Conservation (phyloP, 441 rosid species). For the California macrophylla region DNA sequence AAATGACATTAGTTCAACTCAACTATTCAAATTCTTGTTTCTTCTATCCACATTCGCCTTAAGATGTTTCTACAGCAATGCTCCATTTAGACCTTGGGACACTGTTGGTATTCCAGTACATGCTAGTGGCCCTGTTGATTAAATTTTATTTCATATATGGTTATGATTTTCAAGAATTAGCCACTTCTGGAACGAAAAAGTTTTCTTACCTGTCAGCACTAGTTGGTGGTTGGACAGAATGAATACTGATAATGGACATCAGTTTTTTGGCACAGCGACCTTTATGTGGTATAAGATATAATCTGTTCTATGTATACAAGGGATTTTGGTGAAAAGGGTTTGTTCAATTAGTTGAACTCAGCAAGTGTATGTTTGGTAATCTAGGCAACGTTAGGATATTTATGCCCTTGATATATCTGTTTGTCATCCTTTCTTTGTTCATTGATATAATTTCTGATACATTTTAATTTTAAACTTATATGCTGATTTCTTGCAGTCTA, state of each 20-base stretch:
- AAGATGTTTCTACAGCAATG: not conserved
- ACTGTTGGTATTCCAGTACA: not conserved
- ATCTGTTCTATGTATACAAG: not conserved
- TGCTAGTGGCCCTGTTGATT: not conserved
- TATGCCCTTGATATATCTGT: not conserved
- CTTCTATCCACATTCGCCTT: not conserved
- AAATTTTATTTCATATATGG: not conserved
- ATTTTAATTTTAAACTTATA: not conserved
- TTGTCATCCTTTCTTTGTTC: not conserved
- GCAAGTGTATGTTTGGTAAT: constrained; percentile 1
- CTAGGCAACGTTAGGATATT: not conserved
- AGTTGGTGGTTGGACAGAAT: not conserved
- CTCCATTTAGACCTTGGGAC: not conserved
- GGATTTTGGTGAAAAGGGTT: constrained; percentile 14
- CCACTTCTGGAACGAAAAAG: not conserved
- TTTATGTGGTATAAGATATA: not conserved
- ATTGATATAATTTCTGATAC: not conserved
- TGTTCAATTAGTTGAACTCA: no score
- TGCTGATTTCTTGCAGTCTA: constrained; percentile 36
- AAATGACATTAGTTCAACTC: constrained; percentile 18
- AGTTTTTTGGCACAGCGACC: constrained; percentile 10
- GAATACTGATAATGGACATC: not conserved
- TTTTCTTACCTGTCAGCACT: not conserved
- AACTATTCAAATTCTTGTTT: not conserved
- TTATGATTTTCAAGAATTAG: not conserved